Conservation (phyloP, 805 yeast species). For the Nakazawaea siamensis region DNA sequence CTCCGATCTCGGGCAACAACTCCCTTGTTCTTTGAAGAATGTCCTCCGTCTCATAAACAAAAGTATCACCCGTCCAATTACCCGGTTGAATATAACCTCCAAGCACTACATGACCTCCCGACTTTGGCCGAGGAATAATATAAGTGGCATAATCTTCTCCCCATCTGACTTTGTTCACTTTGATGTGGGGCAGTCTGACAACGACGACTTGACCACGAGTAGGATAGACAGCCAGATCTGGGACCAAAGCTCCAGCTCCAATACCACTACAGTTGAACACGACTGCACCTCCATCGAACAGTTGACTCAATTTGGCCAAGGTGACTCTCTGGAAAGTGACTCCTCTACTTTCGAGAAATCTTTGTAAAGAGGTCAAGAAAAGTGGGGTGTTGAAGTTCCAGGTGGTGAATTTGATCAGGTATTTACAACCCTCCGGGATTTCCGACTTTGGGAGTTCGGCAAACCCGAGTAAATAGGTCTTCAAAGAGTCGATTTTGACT, state of each 20-base stretch:
- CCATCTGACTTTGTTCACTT: constrained; percentile 52
- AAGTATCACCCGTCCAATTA: constrained; percentile 56
- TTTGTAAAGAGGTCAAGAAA: constrained; percentile 40
- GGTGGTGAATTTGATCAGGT: constrained; percentile 48
- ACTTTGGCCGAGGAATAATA: constrained; percentile 62
- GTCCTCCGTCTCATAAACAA: constrained; percentile 47
- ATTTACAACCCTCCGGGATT: constrained; percentile 44
- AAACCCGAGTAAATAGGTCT: constrained; percentile 41
- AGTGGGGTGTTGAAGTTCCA: constrained; percentile 72
- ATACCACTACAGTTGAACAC: constrained; percentile 77
- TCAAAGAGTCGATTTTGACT: constrained; percentile 37
- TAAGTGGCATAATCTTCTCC: constrained; percentile 57
- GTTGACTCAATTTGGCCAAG: constrained; percentile 49
- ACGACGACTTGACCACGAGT: constrained; percentile 78
- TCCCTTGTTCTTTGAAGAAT: constrained; percentile 51
- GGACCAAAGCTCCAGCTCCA: constrained; percentile 53
- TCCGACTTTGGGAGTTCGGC: constrained; percentile 25
- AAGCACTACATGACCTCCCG: constrained; percentile 57
- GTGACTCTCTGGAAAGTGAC: constrained; percentile 40
- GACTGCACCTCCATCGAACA: constrained; percentile 26
- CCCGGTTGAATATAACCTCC: constrained; percentile 69
- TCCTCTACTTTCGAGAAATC: constrained; percentile 36
- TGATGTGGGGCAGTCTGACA: constrained; percentile 59
- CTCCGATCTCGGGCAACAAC: constrained; percentile 41
- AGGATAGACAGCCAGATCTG: constrained; percentile 56